Evolutionary conservation across 257 asterid species (phyloP).

Genomic region (Lycium ferocissimum): DNA sequence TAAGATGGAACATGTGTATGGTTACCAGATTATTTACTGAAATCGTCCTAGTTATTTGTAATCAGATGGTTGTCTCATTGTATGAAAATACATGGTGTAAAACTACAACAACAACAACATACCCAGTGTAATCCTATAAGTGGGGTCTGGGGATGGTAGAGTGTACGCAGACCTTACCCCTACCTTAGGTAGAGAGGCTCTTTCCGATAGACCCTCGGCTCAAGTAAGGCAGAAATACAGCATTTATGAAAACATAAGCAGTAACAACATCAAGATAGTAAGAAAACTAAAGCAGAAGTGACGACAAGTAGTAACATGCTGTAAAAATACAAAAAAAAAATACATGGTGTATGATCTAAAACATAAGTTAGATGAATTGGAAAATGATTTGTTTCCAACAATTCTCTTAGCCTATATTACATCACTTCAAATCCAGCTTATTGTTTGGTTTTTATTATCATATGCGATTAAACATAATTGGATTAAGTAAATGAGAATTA

Average conservation of each 20-base stretch:
- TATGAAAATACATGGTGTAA: background rate
- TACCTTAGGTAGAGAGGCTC: too few relatives aligned
- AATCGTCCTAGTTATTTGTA: background rate
- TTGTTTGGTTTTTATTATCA: background rate
- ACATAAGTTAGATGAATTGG: background rate
- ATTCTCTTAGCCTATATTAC: background rate
- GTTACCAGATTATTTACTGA: background rate
- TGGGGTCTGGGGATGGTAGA: too few relatives aligned
- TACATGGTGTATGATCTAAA: slow-evolving; percentile 15
- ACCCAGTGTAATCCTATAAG: too few relatives aligned
- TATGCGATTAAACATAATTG: background rate
- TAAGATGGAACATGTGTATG: slow-evolving; percentile 11
- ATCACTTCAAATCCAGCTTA: slow-evolving; percentile 19
- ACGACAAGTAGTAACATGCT: too few relatives aligned
- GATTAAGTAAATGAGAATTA: background rate
- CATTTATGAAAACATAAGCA: too few relatives aligned
- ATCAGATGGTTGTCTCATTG: background rate
- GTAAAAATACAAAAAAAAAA: background rate
- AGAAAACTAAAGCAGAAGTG: too few relatives aligned
- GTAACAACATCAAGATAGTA: too few relatives aligned
- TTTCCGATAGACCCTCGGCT: too few relatives aligned
- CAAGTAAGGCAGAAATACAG: too few relatives aligned
- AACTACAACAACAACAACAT: too few relatives aligned
- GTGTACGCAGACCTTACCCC: too few relatives aligned
- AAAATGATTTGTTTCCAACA: slow-evolving; percentile 16